Percentiles rank a stretch among this genome's conserved stretches.
Evolutionary conservation across 2,329 filamentous ascomycete genomes (phyloP).

Genomic region (Pseudogymnoascus sp.): DNA sequence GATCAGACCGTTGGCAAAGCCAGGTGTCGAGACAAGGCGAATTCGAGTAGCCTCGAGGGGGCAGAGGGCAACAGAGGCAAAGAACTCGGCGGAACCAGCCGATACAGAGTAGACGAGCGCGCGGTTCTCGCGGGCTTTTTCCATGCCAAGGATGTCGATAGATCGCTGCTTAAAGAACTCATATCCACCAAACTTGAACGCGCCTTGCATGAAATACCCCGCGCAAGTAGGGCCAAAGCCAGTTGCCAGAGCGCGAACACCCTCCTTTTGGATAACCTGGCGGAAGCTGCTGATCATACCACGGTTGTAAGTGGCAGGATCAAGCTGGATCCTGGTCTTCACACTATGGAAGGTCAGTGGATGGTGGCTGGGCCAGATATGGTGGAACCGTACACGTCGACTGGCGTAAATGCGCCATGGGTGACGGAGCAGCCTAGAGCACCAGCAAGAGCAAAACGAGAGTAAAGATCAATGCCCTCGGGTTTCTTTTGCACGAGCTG

Average conservation of each 20-base stretch:
- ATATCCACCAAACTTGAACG: conserved; percentile 91
- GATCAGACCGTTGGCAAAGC: conserved; percentile 72
- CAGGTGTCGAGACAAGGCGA: conserved; percentile 82
- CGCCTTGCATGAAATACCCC: conserved; percentile 90
- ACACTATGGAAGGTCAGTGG: conserved; percentile 50
- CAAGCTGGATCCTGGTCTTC: conserved; percentile 93
- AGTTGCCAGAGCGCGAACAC: conserved; percentile 77
- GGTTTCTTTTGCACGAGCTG: conserved; percentile 36
- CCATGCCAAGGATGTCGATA: conserved; percentile 72
- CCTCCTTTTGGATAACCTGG: conserved; percentile 77
- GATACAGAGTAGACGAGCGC: conserved; percentile 74
- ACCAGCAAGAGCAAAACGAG: conserved; percentile 92
- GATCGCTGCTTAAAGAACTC: conserved; percentile 93
- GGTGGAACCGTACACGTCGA: conserved; percentile 83
- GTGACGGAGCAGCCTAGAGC: conserved; percentile 97
- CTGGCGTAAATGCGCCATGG: conserved; percentile 91
- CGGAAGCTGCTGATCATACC: conserved; percentile 81
- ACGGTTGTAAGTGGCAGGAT: conserved; percentile 80
- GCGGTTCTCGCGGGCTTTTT: conserved; percentile 69
- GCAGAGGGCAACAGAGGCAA: conserved; percentile 77
- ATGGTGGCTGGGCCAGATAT: not conserved
- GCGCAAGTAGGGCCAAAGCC: conserved; percentile 79
- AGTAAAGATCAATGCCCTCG: conserved; percentile 69
- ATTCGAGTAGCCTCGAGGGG: conserved; percentile 90
- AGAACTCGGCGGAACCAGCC: conserved; percentile 57